These are phyloP conservation scores for Penicillium paxilli DNA, from an alignment of 495 filamentous ascomycete genomes.

Conservation along the genomic window DNA sequence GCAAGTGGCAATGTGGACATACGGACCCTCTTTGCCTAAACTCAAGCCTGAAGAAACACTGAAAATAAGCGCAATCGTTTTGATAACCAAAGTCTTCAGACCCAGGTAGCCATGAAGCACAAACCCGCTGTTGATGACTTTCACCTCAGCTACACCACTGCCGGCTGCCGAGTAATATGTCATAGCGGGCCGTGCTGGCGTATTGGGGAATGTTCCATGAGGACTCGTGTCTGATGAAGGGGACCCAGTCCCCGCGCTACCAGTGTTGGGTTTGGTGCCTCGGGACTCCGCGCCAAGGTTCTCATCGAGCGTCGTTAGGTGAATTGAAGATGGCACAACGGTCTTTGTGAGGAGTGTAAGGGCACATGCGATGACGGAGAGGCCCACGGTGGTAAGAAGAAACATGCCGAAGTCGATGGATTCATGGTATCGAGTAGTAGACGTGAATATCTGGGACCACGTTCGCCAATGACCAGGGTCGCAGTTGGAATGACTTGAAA, in stretches of 20 bases:
- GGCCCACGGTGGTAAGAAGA: slow-evolving; percentile 64
- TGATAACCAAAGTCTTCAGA: slow-evolving; percentile 82
- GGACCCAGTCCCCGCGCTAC: slow-evolving; percentile 33
- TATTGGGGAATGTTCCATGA: slow-evolving; percentile 26
- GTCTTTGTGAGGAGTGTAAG: slow-evolving; percentile 88
- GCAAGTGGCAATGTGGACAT: slow-evolving; percentile 95
- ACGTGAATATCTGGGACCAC: slow-evolving; percentile 69
- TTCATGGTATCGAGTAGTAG: slow-evolving; percentile 50
- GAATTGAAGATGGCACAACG: slow-evolving; percentile 83
- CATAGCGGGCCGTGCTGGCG: slow-evolving; percentile 62
- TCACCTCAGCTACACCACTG: slow-evolving; percentile 95
- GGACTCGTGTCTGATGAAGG: slow-evolving; percentile 36
- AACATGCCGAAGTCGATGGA: slow-evolving; percentile 78
- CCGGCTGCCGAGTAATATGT: slow-evolving; percentile 95
- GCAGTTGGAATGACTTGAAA: slow-evolving; percentile 64
- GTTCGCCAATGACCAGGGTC: slow-evolving; percentile 59
- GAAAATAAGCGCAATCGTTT: slow-evolving; percentile 79
- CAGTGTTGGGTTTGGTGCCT: slow-evolving; percentile 41
- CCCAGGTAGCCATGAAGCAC: slow-evolving; percentile 96
- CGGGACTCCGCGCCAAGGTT: slow-evolving; percentile 55
- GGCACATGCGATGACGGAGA: slow-evolving; percentile 73
- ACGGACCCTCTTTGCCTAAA: slow-evolving; percentile 94
- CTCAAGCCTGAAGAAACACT: slow-evolving; percentile 92
- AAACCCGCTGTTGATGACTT: slow-evolving; percentile 96
- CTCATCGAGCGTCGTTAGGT: slow-evolving; percentile 85